Evolutionary conservation across 2,329 filamentous ascomycete species (phyloP), one percentile per base, ranked within the genome.

Genomic region (Ceratocystiopsis sp.): DNA sequence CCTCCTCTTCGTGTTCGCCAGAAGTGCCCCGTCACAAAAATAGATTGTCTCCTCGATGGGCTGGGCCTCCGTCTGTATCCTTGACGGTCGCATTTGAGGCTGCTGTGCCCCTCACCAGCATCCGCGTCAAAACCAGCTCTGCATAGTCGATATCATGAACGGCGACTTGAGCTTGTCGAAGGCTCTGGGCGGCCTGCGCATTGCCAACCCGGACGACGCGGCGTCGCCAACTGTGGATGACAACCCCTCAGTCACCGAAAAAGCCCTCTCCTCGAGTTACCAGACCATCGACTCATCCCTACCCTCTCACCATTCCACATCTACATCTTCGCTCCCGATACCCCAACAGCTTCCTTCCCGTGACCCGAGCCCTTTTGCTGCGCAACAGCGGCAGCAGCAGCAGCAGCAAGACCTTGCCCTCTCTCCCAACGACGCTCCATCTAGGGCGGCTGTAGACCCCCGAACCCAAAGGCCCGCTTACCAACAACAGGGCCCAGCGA

Each of bases 111-210:
- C 19, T 21, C 7, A 2, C 25, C 25, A 29, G 25, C 25, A 29
- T 29, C 10, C 25, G 9, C 25, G 10, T 29, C 25, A 8, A 29
- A 29, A 8, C 25, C 25, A 11, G 25, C 10, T 9, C 25, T 29
- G 25, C 25, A 29, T 7, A 29, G 25, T 40, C 41, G 43, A 40
- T 37, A 70, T 58, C 61, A 95, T 95, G 86, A 84, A 86, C 66
- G 84, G 84, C 62, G 86, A 94, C 67, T 67, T 94, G 59, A 93
- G 84, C 63, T 76, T 96, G 52, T 91, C 86, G 57, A 83, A 87
- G 66, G 84, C 85, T 57, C 73, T 96, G 56, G 91, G 91, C 57
- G 89, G 89, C 55, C 69, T 98, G 62, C 84, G 89, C 60, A 96
- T 98, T 61, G 89, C 91, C 55, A 98, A 96, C 61, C 89, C 89